Evolutionary conservation across 2,329 filamentous ascomycete species (phyloP), one percentile per base, ranked within the genome.

Genomic region (Aspergillus sp.): DNA sequence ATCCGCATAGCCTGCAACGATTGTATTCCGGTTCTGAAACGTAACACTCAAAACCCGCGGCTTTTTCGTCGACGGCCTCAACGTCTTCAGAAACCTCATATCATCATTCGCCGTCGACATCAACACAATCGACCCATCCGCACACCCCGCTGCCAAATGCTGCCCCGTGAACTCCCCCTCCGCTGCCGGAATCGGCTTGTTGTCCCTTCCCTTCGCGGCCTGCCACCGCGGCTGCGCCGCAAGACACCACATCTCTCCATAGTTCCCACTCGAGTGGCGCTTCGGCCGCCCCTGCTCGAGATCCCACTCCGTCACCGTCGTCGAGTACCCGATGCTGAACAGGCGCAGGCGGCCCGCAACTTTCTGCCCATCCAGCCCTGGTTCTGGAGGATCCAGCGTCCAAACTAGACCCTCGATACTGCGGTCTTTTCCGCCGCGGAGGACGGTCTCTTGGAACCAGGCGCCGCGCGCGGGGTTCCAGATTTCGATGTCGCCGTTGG

Each of bases 241-340:
- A 68, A 99, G 84, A 76, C 93, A 98, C 95, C 95, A 99, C 61
- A 98, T 93, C 70, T 97, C 93, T 64, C 92, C 93, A 74, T 96
- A 91, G 74, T 96, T 96, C 46, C 93, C 95, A 68, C 90, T 92
- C 17, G 91, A 91, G 74, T 96, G 89, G 58, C 89, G 86, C 76
- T 89, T 84, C 11, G 92, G 90, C 56, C 85, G 82, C 13, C 90
- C 91, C 62, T 87, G 89, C 64, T 86, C 86, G 22, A 99, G 80
- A 77, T 98, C 89, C 95, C 95, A 99, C 75, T 99, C 95, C 0
- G 93, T 97, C 47, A 99, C 87, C 22, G 89, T 89, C 52, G 89
- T 91, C 19, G 93, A 96, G 73, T 95, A 96, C 57, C 93, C 93
- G 70, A 97, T 96, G 75, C 93, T 98, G 79, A 99, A 99, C 42